Percentiles rank a stretch among this genome's conserved stretches.
Evolutionary conservation across 177 flowering plant genomes (phyloP).

Genomic region (Vitis hybrid): DNA sequence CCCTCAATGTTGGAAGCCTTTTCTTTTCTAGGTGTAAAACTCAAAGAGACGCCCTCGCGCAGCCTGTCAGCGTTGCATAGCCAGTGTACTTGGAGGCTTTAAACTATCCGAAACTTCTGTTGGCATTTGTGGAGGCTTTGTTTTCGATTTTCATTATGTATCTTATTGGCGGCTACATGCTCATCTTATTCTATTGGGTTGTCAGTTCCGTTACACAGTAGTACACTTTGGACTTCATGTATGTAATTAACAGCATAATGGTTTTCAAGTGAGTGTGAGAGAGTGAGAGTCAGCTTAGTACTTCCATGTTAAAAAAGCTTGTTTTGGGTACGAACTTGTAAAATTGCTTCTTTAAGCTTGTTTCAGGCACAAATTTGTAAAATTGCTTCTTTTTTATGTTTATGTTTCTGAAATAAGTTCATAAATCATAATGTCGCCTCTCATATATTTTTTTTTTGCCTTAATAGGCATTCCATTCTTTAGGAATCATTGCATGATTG

Average conservation of each 20-base stretch:
- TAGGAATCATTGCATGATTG: neutral
- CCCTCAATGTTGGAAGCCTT: slow-evolving; percentile 1
- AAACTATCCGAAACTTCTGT: neutral
- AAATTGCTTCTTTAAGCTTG: neutral
- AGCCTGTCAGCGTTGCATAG: slow-evolving; percentile 39
- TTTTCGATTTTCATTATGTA: slow-evolving; percentile 1
- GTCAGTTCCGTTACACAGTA: neutral
- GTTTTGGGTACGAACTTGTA: no score
- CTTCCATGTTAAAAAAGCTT: no score
- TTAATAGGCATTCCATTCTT: no score
- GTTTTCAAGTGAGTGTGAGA: neutral
- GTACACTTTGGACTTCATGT: neutral
- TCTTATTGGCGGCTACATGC: neutral
- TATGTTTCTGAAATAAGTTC: no score
- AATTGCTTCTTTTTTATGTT: neutral
- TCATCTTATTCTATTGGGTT: neutral
- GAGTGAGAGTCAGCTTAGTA: neutral
- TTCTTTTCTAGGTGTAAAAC: slow-evolving; percentile 49
- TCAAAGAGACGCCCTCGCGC: slow-evolving; percentile 32
- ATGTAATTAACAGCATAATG: slow-evolving; percentile 4
- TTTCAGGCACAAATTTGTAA: neutral
- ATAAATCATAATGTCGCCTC: neutral
- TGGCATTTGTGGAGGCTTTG: slow-evolving; percentile 7
- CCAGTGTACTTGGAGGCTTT: neutral
- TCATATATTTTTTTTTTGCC: neutral